Percentiles rank a stretch among this genome's conserved stretches.
phyloP scores from a whole-genome alignment of 257 asterid genomes.

The Penstemon eatonii region DNA sequence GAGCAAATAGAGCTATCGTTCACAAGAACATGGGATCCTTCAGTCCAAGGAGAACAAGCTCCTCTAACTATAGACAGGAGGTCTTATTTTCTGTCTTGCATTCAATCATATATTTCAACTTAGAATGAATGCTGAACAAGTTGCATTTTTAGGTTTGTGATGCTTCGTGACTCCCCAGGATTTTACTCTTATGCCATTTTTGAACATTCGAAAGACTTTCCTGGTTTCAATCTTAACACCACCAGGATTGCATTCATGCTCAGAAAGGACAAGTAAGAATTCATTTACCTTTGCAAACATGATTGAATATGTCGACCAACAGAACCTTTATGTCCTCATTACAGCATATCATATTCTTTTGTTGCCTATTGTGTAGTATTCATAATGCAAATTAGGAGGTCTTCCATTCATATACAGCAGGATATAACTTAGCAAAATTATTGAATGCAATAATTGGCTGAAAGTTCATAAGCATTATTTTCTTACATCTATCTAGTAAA shows the following conservation, averaged over 20 bases:
- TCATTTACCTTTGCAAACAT: constrained; percentile 12
- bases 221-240: constrained; percentile 70
- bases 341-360: neutral
- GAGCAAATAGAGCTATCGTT: constrained; percentile 76
- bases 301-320: neutral
- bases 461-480: neutral
- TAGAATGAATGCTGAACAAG: constrained; percentile 21
- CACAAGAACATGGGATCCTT: constrained; percentile 76
- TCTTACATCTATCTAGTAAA: constrained; percentile 3
- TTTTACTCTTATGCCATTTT: constrained; percentile 83
- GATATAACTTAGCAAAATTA: neutral
- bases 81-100: constrained; percentile 18
- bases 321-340: neutral
- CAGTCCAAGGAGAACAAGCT: constrained; percentile 58
- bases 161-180: constrained; percentile 72
- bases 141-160: constrained; percentile 52
- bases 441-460: neutral
- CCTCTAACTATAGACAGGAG: constrained; percentile 73
- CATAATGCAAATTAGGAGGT: constrained; percentile 8
- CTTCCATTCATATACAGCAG: constrained; percentile 17
- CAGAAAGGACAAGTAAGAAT: constrained; percentile 66
- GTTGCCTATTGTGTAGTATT: neutral
- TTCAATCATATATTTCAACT: neutral
- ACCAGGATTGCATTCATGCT: constrained; percentile 92
- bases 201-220: constrained; percentile 59